These are phyloP conservation scores for Malus asiatica DNA, from an alignment of 306 rosid genomes.

Conservation along the genomic window DNA sequence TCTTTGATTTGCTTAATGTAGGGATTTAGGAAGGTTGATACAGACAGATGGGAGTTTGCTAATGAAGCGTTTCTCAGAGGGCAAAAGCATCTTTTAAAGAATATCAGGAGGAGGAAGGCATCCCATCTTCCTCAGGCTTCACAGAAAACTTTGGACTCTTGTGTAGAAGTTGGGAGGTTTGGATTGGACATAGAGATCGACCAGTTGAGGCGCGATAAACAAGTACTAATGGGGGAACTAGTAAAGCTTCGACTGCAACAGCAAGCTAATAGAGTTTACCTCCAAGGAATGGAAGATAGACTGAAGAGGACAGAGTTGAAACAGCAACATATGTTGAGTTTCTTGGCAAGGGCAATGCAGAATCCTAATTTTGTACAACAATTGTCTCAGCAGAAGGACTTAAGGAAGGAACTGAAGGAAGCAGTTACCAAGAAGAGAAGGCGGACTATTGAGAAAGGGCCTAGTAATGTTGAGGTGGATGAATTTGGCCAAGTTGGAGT, in stretches of 20 bases:
- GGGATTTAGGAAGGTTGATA: slow-evolving; percentile 86
- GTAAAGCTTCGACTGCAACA: slow-evolving; percentile 70
- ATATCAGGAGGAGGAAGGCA: slow-evolving; percentile 60
- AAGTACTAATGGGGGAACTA: slow-evolving; percentile 57
- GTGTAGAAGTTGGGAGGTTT: slow-evolving; percentile 62
- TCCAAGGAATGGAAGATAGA: slow-evolving; percentile 53
- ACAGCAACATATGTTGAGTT: slow-evolving; percentile 60
- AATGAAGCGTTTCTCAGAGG: slow-evolving; percentile 83
- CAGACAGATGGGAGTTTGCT: slow-evolving; percentile 86
- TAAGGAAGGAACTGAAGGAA: slow-evolving; percentile 46
- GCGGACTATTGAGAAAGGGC: slow-evolving; percentile 43
- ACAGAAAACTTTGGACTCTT: slow-evolving; percentile 45
- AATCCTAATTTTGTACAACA: slow-evolving; percentile 54
- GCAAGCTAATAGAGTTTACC: slow-evolving; percentile 34
- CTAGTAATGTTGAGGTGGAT: slow-evolving; percentile 20
- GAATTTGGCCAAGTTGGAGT: slow-evolving; percentile 22
- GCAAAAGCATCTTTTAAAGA: slow-evolving; percentile 55
- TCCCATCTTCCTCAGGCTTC: slow-evolving; percentile 22
- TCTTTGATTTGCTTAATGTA: slow-evolving; percentile 31
- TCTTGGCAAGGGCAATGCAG: slow-evolving; percentile 68
- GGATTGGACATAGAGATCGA: slow-evolving; percentile 60
- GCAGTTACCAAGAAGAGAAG: slow-evolving; percentile 45
- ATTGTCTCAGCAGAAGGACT: slow-evolving; percentile 37
- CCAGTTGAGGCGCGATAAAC: slow-evolving; percentile 54
- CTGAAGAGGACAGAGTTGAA: slow-evolving; percentile 51